Conservation (phyloP, 345 rosid species). For the Salix brachista region DNA sequence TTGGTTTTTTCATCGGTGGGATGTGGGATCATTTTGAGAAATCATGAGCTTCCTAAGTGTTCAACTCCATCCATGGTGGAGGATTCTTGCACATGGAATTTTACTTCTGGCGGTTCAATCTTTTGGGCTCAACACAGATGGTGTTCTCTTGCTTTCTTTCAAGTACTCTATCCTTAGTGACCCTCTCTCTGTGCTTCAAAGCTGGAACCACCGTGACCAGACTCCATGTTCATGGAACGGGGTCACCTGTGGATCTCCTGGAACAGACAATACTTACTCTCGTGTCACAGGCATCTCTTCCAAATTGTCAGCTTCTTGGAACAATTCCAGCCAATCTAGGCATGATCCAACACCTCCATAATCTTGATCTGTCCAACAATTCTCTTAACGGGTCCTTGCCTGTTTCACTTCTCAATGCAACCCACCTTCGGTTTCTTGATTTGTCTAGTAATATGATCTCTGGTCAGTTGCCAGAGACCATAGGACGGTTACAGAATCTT, state of each 20-base stretch:
- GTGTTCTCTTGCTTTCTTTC: slow-evolving; percentile 72
- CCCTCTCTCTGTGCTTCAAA: slow-evolving; percentile 50
- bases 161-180: slow-evolving; percentile 60
- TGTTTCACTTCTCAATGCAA: slow-evolving; percentile 45
- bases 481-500: slow-evolving; percentile 48
- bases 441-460: slow-evolving; percentile 64
- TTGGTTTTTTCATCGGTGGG: slow-evolving; percentile 11
- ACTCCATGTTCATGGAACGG: slow-evolving; percentile 88
- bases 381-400: slow-evolving; percentile 77
- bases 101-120: slow-evolving; percentile 16
- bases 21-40: slow-evolving; percentile 38
- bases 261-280: slow-evolving; percentile 22
- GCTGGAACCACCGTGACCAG: slow-evolving; percentile 57
- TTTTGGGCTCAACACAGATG: slow-evolving; percentile 60
- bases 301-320: slow-evolving; percentile 61
- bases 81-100: slow-evolving; percentile 15
- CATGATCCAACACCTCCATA: slow-evolving; percentile 45
- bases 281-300: slow-evolving; percentile 60
- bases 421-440: slow-evolving; percentile 63
- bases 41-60: slow-evolving; percentile 41
- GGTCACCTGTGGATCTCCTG: slow-evolving; percentile 46
- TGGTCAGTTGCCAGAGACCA: slow-evolving; percentile 47
- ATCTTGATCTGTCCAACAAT: slow-evolving; percentile 75
- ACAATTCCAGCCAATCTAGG: slow-evolving; percentile 71
- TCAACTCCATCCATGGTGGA: slow-evolving; percentile 34